Evolutionary conservation across 2,329 filamentous ascomycete genomes (phyloP).

Genomic region (Phaeosphaeria sp.): DNA sequence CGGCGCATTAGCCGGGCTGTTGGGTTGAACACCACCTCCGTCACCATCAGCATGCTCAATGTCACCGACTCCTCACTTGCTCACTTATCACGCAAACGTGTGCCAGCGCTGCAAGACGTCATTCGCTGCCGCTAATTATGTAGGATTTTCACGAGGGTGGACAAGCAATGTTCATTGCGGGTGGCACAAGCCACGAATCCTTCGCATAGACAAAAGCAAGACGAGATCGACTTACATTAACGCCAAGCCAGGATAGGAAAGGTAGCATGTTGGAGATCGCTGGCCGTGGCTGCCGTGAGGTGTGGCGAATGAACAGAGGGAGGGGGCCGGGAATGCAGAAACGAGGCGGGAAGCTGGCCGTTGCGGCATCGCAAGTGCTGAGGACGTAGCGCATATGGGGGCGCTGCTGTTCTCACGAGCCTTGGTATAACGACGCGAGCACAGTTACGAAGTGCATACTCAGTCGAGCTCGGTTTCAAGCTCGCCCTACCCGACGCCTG

Average conservation of each 20-base stretch:
- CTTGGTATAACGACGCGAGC: background rate
- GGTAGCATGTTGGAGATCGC: background rate
- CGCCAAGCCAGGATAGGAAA: background rate
- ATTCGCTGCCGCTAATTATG: conserved; percentile 1
- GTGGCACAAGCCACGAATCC: conserved; percentile 1
- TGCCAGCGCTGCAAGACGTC: background rate
- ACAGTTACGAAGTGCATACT: background rate
- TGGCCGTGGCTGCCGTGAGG: background rate
- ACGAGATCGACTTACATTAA: conserved; percentile 3
- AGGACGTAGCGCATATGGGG: background rate
- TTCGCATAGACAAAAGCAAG: background rate
- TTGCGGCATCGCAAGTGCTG: background rate
- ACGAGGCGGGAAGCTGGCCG: background rate
- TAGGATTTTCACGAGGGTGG: background rate
- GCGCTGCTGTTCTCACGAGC: background rate
- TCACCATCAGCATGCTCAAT: background rate
- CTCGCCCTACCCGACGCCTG: background rate
- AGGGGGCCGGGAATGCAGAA: background rate
- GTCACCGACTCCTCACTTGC: background rate
- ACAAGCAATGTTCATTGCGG: conserved; percentile 1
- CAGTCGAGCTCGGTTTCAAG: background rate
- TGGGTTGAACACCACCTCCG: background rate
- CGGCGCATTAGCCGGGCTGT: background rate
- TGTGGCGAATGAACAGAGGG: background rate
- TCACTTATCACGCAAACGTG: background rate